A percentile compares a stretch with the other conserved stretches of the same genome.
These are phyloP conservation scores for Fusarium devonianum DNA, from an alignment of 2,329 filamentous ascomycete genomes.

Conservation along the genomic window DNA sequence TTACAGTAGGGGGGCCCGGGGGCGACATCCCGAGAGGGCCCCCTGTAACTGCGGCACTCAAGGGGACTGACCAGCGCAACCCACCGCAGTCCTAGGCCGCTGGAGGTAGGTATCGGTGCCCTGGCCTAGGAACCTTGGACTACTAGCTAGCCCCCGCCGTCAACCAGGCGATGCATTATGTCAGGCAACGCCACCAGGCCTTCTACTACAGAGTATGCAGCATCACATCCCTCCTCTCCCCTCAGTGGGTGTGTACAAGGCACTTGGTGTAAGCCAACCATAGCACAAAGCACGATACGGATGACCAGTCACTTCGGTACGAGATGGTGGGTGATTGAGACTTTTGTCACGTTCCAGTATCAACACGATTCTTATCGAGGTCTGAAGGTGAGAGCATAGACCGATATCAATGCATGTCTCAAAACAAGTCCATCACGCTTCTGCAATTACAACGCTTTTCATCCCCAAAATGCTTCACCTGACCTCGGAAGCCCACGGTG, in stretches of 20 bases:
- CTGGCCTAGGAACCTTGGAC: constrained; percentile 20
- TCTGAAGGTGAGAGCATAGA: not conserved
- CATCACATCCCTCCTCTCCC: constrained; percentile 12
- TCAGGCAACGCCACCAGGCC: constrained; percentile 36
- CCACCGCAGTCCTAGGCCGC: too few relatives aligned
- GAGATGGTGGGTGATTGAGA: constrained; percentile 35
- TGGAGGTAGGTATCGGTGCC: too few relatives aligned
- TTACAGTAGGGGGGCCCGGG: not conserved
- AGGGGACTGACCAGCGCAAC: too few relatives aligned
- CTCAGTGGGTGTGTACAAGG: constrained; percentile 19
- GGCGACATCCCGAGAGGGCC: not conserved
- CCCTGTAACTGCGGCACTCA: not conserved
- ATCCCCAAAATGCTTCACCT: constrained; percentile 17
- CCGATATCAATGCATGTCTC: constrained; percentile 21
- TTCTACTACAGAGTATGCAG: constrained; percentile 20
- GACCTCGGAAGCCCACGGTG: constrained; percentile 9
- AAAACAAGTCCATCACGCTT: constrained; percentile 9
- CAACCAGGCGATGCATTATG: constrained; percentile 21
- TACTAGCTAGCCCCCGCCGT: constrained; percentile 10
- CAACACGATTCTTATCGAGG: constrained; percentile 8
- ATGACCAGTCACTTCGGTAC: constrained; percentile 30
- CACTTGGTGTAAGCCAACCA: constrained; percentile 12
- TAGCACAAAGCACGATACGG: constrained; percentile 17
- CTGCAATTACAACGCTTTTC: constrained; percentile 28
- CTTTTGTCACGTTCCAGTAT: constrained; percentile 24